A percentile compares a stretch with the other conserved stretches of the same genome.
phyloP scores from a whole-genome alignment of 129 eudicot species.

The Tagetes patula region DNA sequence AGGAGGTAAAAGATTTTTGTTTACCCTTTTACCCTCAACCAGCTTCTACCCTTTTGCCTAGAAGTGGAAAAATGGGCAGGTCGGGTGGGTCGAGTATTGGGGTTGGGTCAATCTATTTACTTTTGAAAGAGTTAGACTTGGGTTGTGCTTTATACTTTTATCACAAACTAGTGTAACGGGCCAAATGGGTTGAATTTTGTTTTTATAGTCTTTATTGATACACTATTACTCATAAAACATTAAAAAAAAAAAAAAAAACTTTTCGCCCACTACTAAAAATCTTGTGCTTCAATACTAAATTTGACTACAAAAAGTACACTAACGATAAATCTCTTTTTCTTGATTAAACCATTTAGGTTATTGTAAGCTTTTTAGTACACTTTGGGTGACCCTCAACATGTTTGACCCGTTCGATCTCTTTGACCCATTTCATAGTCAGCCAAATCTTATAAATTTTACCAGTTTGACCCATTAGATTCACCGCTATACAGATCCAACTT shows the following conservation, averaged over 20 bases:
- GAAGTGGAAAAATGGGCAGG: not conserved
- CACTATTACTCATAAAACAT: not conserved
- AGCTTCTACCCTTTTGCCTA: slow-evolving; percentile 11
- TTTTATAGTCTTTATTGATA: not conserved
- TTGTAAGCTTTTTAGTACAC: slow-evolving; percentile 1
- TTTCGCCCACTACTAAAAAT: not conserved
- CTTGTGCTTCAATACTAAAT: not conserved
- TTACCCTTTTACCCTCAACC: not conserved
- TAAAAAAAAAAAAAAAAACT: not conserved
- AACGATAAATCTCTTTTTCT: not conserved
- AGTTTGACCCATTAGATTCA: not conserved
- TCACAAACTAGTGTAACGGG: not conserved
- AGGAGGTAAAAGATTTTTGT: slow-evolving; percentile 47
- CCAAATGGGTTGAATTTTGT: not conserved
- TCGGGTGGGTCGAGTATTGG: not conserved
- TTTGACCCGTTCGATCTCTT: not conserved
- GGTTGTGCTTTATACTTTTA: not conserved
- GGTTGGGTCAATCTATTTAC: not conserved
- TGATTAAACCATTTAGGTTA: not conserved
- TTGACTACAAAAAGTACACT: not conserved
- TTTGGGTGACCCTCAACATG: not conserved
- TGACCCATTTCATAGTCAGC: not conserved
- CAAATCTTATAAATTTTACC: no score
- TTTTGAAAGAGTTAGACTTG: not conserved
- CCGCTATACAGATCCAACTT: not conserved